These are phyloP conservation scores for Leccinum subrobustum DNA, from an alignment of 1,284 basidiomycete genomes.

Conservation along the genomic window DNA sequence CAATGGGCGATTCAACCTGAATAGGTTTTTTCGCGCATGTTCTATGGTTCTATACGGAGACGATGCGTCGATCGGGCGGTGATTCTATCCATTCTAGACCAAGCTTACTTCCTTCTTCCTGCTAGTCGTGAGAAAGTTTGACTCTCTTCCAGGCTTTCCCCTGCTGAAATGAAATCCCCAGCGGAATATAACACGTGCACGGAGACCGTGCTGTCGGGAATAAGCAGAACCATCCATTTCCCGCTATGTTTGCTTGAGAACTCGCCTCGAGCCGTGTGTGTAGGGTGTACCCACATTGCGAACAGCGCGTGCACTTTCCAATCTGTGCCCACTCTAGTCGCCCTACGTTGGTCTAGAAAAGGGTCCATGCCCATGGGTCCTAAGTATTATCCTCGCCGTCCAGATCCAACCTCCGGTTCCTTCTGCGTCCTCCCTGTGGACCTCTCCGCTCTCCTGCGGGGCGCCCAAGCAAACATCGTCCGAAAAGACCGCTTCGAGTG, in stretches of 20 bases:
- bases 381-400: too few relatives aligned
- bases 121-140: constrained; percentile 3
- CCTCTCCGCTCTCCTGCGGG: too few relatives aligned
- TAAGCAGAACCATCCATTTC: constrained; percentile 12
- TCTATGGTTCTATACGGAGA: neutral
- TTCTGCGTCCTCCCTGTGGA: too few relatives aligned
- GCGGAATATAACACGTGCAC: constrained; percentile 19
- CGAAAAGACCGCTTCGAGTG: too few relatives aligned
- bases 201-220: constrained; percentile 15
- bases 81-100: neutral
- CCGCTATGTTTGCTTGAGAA: neutral
- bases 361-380: too few relatives aligned
- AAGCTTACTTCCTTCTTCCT: constrained; percentile 1
- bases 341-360: too few relatives aligned
- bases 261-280: too few relatives aligned
- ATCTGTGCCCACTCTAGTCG: too few relatives aligned
- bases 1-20: neutral
- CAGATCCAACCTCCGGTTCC: too few relatives aligned
- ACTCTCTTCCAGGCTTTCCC: neutral
- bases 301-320: too few relatives aligned
- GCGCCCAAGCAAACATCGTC: too few relatives aligned
- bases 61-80: neutral
- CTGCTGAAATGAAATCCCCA: constrained; percentile 4
- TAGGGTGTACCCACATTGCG: too few relatives aligned
- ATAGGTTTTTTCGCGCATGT: neutral